Percentiles rank a stretch among this genome's conserved stretches.
Evolutionary conservation across 1,284 basidiomycete genomes (phyloP).

Genomic region (Acaromyces ingoldii): DNA sequence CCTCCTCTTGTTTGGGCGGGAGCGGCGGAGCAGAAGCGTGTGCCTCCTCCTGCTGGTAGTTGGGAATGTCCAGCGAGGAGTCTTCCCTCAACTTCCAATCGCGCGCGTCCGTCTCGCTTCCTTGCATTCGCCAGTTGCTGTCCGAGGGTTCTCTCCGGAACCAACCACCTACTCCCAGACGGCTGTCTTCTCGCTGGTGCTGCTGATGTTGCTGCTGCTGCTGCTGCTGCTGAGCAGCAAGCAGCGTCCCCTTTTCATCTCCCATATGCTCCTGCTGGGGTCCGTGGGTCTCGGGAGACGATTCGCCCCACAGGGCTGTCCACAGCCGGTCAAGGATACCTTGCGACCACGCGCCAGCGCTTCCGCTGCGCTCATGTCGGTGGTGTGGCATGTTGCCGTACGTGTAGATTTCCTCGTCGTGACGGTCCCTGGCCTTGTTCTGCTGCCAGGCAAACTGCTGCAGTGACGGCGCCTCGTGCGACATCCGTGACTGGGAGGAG

Average conservation of each 20-base stretch:
- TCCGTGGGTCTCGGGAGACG: neutral
- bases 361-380: neutral
- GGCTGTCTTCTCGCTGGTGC: neutral
- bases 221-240: too few relatives aligned
- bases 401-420: neutral
- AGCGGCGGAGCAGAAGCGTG: too few relatives aligned
- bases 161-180: constrained; percentile 5
- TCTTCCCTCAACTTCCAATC: neutral
- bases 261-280: neutral
- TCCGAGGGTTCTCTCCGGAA: constrained; percentile 4
- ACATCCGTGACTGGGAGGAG: neutral
- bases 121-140: neutral
- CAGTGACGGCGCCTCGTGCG: neutral
- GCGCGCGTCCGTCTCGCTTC: neutral
- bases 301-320: constrained; percentile 3
- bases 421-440: neutral
- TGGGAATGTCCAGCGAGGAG: too few relatives aligned
- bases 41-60: too few relatives aligned
- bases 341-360: neutral
- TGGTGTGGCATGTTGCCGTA: constrained; percentile 1
- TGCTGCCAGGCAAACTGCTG: constrained; percentile 4
- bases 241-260: neutral
- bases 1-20: too few relatives aligned
- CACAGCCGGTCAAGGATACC: constrained; percentile 2
- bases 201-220: neutral